Base-by-base conservation (phyloP, 495 filamentous ascomycete species). In the Penicillium ucsense region DNA sequence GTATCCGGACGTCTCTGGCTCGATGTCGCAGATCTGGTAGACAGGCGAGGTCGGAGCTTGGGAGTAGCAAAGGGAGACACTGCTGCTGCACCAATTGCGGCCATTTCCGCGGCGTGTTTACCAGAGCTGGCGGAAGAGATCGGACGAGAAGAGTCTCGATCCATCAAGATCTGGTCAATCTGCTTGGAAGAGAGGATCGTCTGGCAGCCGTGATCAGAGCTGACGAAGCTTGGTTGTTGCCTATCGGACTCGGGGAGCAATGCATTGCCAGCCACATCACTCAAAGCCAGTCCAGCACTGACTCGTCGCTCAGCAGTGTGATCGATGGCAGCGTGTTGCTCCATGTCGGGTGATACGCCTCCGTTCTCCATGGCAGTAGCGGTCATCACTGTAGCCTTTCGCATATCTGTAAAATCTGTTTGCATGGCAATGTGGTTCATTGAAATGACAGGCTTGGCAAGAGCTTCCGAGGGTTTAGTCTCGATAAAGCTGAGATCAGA, bases 171-270 rank as follows among this genome's bases (percentile, higher is more conserved):
- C 41, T 76, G 75, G 48, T 89, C 85, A 48, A 90, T 82, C 41
- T 79, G 80, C 37, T 84, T 77, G 0, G 82, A 79, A 9, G 86
- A 89, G 33, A 91, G 63, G 6, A 80, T 69, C 33, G 88, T 91
- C 63, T 94, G 88, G 9, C 80, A 78, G 41, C 78, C 75, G 46
- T 88, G 83, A 57, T 91, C 83, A 34, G 70, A 66, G 41, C 72
- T 81, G 38, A 73, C 65, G 51, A 70, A 74, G 36, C 58, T 67
- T 31, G 53, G 55, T 6, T 51, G 52, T 41, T 62, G 51, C 49
- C 46, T 60, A 28, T 53, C 38, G 32, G 57, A 55, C 35, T 62
- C 64, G 20, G 63, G 48, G 8, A 66, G 47, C 31, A 43, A 43
- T 41, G 66, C 55, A 55, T 75, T 75, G 12, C 71, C 67, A 50